These are phyloP conservation scores for Kregervanrija delftensis DNA, from an alignment of 805 yeast species.

Conservation along the genomic window DNA sequence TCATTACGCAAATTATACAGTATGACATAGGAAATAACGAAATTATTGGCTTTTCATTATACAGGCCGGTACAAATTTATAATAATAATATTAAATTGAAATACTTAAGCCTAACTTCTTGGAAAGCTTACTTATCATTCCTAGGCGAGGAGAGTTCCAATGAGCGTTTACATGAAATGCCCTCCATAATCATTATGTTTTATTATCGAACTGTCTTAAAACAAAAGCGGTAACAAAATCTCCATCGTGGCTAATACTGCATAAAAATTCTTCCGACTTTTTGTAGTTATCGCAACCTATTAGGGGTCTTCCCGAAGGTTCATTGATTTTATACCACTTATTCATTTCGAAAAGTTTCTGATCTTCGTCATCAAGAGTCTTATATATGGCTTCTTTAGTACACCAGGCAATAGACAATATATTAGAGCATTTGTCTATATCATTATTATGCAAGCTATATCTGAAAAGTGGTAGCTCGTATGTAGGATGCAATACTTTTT, in stretches of 20 bases:
- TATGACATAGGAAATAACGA: too few species aligned
- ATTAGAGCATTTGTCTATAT: constrained; percentile 24
- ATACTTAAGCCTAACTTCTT: too few species aligned
- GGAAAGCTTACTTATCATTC: too few species aligned
- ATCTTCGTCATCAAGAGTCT: constrained; percentile 41
- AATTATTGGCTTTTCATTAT: too few species aligned
- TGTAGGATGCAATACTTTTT: constrained; percentile 43
- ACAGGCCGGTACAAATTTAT: too few species aligned
- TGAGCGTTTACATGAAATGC: too few species aligned
- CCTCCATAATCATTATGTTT: neutral
- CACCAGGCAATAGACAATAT: constrained; percentile 63
- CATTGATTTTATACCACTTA: constrained; percentile 49
- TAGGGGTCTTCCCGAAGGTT: constrained; percentile 34
- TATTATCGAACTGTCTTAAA: constrained; percentile 14
- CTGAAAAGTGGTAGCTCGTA: constrained; percentile 33
- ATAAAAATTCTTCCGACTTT: constrained; percentile 39
- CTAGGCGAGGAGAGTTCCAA: too few species aligned
- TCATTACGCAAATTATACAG: too few species aligned
- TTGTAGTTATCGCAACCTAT: constrained; percentile 29
- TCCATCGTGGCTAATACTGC: constrained; percentile 61
- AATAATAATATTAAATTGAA: too few species aligned
- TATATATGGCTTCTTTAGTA: constrained; percentile 66
- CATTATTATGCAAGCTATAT: constrained; percentile 6
- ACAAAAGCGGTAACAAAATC: constrained; percentile 53
- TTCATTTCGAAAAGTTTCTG: constrained; percentile 51